A percentile compares a stretch with the other conserved stretches of the same genome.
phyloP scores from a whole-genome alignment of 352 stramenopile species.

The Phytophthora boehmeriae region DNA sequence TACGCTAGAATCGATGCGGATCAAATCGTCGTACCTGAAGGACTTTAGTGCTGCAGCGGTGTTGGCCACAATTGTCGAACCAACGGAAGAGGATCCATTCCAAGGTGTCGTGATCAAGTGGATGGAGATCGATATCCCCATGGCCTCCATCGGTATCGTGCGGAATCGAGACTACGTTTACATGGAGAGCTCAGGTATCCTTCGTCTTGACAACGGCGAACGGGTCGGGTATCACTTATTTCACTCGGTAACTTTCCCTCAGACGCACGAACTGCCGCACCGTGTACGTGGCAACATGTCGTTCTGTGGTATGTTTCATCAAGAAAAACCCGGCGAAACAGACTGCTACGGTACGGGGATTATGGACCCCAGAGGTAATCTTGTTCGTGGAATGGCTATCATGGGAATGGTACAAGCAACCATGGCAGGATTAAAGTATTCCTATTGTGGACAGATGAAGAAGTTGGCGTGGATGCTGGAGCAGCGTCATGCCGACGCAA shows the following conservation, averaged over 20 bases:
- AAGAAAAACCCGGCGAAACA: slow-evolving; percentile 20
- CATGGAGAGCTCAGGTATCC: slow-evolving; percentile 27
- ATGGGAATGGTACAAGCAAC: slow-evolving; percentile 26
- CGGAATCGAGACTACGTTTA: slow-evolving; percentile 34
- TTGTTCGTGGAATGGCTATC: slow-evolving; percentile 24
- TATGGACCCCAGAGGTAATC: slow-evolving; percentile 28
- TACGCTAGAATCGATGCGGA: slow-evolving; percentile 39
- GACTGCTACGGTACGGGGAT: slow-evolving; percentile 26
- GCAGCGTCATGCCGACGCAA: slow-evolving; percentile 12
- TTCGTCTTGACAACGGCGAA: slow-evolving; percentile 24
- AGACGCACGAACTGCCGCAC: slow-evolving; percentile 28
- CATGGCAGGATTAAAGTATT: slow-evolving; percentile 35
- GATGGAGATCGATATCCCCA: slow-evolving; percentile 39
- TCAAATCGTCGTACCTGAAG: slow-evolving; percentile 34
- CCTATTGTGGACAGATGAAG: slow-evolving; percentile 30
- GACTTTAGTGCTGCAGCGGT: slow-evolving; percentile 47
- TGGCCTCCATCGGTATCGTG: slow-evolving; percentile 25
- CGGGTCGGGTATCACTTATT: slow-evolving; percentile 35
- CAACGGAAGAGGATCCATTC: slow-evolving; percentile 51
- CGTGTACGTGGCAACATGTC: slow-evolving; percentile 48
- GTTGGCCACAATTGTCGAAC: slow-evolving; percentile 48
- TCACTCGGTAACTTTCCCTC: slow-evolving; percentile 33
- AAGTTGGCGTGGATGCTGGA: slow-evolving; percentile 29
- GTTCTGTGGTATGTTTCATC: slow-evolving; percentile 43
- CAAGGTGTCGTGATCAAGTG: slow-evolving; percentile 40